Percentiles rank a stretch among this genome's conserved stretches.
These are phyloP conservation scores for Zopfochytrium polystomum DNA, from an alignment of 371 early-diverging fungal species.

Conservation along the genomic window DNA sequence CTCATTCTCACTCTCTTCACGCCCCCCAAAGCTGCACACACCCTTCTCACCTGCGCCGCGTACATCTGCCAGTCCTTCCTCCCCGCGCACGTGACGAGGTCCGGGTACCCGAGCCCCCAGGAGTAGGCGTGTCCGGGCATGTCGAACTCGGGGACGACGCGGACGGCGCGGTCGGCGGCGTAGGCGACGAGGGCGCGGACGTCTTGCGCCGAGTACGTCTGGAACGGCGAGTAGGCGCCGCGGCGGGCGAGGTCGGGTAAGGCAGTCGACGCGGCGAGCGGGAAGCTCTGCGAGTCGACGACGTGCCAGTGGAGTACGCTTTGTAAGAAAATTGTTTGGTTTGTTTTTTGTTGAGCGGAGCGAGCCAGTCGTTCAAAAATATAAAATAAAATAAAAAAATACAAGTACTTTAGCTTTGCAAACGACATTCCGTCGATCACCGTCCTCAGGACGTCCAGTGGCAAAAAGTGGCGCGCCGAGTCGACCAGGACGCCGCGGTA, in stretches of 20 bases:
- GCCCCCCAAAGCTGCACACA: no score
- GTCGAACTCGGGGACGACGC: constrained; percentile 39
- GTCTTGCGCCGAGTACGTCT: constrained; percentile 24
- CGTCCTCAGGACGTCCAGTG: constrained; percentile 14
- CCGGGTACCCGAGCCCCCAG: background rate
- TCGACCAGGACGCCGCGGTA: constrained; percentile 27
- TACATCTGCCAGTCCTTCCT: no score
- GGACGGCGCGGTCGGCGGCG: constrained; percentile 24
- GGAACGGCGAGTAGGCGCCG: constrained; percentile 22
- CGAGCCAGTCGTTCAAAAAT: no score
- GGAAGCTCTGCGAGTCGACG: constrained; percentile 29
- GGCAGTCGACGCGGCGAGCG: background rate
- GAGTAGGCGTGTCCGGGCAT: constrained; percentile 7
- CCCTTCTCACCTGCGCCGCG: no score
- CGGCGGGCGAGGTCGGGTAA: background rate
- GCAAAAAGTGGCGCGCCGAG: constrained; percentile 22
- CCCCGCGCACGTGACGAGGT: constrained; percentile 1
- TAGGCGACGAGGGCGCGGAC: constrained; percentile 25
- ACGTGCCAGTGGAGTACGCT: constrained; percentile 42
- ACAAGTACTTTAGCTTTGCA: constrained; percentile 30
- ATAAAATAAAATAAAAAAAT: no score
- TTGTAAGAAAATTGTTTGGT: no score
- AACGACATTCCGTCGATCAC: constrained; percentile 23
- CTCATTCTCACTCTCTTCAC: no score
- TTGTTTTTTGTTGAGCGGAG: no score